phyloP scores from a whole-genome alignment of 1,139 yeast species.

The Candida albicans region DNA sequence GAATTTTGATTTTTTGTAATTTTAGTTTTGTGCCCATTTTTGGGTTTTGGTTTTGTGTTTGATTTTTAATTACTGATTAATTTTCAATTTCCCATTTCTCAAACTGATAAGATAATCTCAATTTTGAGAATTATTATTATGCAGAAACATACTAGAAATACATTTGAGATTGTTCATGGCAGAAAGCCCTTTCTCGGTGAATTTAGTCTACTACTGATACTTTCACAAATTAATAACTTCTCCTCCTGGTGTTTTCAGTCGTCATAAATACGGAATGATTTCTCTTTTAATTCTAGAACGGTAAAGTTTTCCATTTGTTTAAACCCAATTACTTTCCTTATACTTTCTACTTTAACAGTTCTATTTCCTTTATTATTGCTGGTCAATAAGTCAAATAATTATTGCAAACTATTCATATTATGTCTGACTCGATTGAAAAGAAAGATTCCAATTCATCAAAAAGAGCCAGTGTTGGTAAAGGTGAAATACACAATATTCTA shows the following conservation, averaged over 20 bases:
- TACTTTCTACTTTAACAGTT: neutral
- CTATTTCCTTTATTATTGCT: neutral
- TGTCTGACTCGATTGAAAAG: slow-evolving; percentile 9
- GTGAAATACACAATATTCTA: slow-evolving; percentile 21
- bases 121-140: neutral
- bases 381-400: neutral
- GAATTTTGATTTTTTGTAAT: neutral
- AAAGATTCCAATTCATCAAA: slow-evolving; percentile 12
- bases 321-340: neutral
- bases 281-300: too few species aligned
- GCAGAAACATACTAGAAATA: too few species aligned
- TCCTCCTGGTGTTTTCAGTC: neutral
- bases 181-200: too few species aligned
- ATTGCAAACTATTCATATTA: neutral
- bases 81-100: neutral
- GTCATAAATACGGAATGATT: neutral
- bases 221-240: too few species aligned
- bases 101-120: neutral
- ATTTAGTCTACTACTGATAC: too few species aligned
- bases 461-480: slow-evolving; percentile 21
- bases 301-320: too few species aligned
- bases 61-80: neutral
- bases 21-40: neutral
- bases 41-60: neutral
- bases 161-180: too few species aligned